These are phyloP conservation scores for Ajuga chamaepitys DNA, from an alignment of 257 asterid genomes.

Conservation along the genomic window DNA sequence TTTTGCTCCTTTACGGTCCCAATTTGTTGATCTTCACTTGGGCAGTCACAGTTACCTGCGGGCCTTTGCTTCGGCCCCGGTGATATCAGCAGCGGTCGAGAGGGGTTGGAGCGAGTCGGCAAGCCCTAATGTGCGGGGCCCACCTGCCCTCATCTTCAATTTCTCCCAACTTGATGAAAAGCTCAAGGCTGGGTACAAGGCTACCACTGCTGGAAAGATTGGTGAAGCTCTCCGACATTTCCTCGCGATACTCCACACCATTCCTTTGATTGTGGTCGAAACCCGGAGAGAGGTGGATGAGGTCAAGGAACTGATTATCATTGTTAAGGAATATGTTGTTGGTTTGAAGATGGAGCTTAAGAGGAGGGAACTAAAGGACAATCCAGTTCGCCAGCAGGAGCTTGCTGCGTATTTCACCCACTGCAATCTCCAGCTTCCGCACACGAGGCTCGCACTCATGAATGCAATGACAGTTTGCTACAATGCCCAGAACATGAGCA, in stretches of 20 bases:
- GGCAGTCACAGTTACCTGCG: conserved; percentile 80
- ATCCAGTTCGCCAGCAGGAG: conserved; percentile 81
- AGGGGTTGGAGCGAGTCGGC: conserved; percentile 79
- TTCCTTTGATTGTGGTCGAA: conserved; percentile 74
- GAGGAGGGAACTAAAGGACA: conserved; percentile 61
- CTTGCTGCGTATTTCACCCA: conserved; percentile 89
- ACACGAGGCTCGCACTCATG: conserved; percentile 58
- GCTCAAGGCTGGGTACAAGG: conserved; percentile 63
- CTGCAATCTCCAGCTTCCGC: conserved; percentile 73
- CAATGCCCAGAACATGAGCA: conserved; percentile 48
- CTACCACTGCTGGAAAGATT: conserved; percentile 70
- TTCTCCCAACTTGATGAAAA: conserved; percentile 83
- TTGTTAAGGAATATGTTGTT: conserved; percentile 67
- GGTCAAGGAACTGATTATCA: conserved; percentile 59
- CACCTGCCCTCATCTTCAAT: conserved; percentile 67
- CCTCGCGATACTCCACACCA: conserved; percentile 54
- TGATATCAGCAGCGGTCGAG: conserved; percentile 60
- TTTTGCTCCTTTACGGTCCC: conserved; percentile 59
- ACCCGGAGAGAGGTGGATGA: conserved; percentile 81
- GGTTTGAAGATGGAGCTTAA: conserved; percentile 76
- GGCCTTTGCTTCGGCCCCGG: conserved; percentile 68
- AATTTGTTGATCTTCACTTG: conserved; percentile 56
- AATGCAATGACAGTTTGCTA: conserved; percentile 63
- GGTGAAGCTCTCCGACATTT: conserved; percentile 65
- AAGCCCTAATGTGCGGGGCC: conserved; percentile 66